Evolutionary conservation across 805 yeast genomes (phyloP).

Genomic region (Ogataea henricii): DNA sequence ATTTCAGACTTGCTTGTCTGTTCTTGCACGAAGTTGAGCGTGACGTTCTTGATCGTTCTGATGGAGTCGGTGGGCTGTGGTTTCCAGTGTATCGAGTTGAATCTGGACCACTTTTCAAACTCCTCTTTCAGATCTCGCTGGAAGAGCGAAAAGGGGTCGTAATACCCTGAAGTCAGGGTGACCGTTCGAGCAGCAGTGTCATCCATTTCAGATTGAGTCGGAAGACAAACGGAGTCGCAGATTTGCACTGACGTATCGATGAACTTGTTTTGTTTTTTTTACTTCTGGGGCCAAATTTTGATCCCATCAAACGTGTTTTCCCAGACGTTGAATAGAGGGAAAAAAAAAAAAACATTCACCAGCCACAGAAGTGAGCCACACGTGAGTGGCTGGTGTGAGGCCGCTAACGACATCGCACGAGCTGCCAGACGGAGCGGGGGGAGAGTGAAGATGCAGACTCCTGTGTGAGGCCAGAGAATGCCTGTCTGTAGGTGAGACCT

Average conservation of each 20-base stretch:
- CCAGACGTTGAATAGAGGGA: background rate
- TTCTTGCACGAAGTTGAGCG: slow-evolving; percentile 58
- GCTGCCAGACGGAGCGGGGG: no score
- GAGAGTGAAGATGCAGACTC: no score
- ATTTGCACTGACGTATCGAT: no score
- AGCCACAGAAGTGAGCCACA: slow-evolving; percentile 1
- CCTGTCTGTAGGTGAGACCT: no score
- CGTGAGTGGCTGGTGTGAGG: background rate
- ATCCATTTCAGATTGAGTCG: slow-evolving; percentile 6
- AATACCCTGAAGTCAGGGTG: slow-evolving; percentile 52
- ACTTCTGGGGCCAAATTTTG: no score
- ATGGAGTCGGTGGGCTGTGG: slow-evolving; percentile 50
- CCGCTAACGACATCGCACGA: no score
- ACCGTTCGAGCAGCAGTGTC: slow-evolving; percentile 11
- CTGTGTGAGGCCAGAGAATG: no score
- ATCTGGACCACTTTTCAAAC: slow-evolving; percentile 49
- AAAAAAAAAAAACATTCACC: background rate
- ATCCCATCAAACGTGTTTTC: background rate
- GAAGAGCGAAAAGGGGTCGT: slow-evolving; percentile 72
- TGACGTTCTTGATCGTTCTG: slow-evolving; percentile 62
- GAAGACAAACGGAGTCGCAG: no score
- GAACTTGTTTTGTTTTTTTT: no score
- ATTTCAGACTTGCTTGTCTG: slow-evolving; percentile 39
- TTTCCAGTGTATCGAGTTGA: slow-evolving; percentile 74
- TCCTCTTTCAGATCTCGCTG: slow-evolving; percentile 43